phyloP scores from a whole-genome alignment of 768 basidiomycete species.

The Lanmaoa rubissima region DNA sequence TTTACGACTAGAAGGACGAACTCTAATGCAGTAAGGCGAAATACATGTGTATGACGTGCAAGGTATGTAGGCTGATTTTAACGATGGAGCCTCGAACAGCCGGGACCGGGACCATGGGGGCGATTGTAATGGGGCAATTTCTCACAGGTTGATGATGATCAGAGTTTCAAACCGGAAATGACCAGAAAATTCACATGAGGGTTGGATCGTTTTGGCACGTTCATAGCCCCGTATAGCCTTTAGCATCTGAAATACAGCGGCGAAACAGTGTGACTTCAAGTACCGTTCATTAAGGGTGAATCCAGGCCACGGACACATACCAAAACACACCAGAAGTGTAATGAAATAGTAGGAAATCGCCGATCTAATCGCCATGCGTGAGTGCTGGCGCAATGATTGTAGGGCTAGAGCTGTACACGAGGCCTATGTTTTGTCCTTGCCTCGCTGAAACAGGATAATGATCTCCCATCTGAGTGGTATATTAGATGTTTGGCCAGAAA shows the following conservation, averaged over 20 bases:
- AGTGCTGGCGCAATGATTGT: neutral
- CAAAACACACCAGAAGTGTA: neutral
- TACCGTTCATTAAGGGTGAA: neutral
- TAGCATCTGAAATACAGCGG: neutral
- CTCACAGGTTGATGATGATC: constrained; percentile 3
- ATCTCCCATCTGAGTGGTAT: neutral
- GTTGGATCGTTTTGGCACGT: neutral
- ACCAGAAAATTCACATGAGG: neutral
- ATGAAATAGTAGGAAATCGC: neutral
- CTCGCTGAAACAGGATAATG: neutral
- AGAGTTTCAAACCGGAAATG: constrained; percentile 7
- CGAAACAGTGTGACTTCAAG: neutral
- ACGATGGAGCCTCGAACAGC: neutral
- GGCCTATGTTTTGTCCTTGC: neutral
- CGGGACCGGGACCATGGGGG: constrained; percentile 2
- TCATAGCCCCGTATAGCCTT: neutral
- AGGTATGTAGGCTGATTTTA: neutral
- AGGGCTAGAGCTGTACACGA: neutral
- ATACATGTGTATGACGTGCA: neutral
- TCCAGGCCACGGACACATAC: neutral
- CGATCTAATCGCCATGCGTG: neutral
- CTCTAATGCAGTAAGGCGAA: no score
- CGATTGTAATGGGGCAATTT: neutral
- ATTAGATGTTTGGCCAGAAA: neutral
- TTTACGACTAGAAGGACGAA: neutral